Conservation (phyloP, 352 stramenopile genomes). For the Pythium scleroteichum region DNA sequence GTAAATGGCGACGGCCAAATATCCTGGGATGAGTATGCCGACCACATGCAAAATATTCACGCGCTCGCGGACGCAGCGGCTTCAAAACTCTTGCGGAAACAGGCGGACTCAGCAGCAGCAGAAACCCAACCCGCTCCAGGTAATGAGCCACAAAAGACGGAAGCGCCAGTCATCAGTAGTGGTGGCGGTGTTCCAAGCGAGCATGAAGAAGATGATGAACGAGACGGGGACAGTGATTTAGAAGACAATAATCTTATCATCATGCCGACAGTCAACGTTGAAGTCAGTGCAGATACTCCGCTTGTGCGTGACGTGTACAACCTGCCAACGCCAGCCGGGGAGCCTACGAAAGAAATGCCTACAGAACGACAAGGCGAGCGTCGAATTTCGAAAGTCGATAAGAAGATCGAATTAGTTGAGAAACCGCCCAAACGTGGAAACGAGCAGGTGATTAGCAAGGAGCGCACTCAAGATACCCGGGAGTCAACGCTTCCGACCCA, state of each 20-base stretch:
- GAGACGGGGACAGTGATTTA: slow-evolving; percentile 12
- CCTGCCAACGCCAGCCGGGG: not conserved
- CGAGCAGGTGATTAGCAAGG: not conserved
- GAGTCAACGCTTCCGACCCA: not conserved
- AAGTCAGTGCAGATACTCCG: not conserved
- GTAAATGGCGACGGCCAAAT: slow-evolving; percentile 49
- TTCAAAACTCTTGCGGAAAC: slow-evolving; percentile 10
- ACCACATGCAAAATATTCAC: slow-evolving; percentile 53
- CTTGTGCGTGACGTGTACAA: slow-evolving; percentile 21
- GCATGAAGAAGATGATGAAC: slow-evolving; percentile 1
- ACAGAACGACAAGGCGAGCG: not conserved
- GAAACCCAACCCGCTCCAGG: not conserved
- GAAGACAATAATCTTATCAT: not conserved
- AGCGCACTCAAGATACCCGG: not conserved
- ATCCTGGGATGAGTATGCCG: slow-evolving; percentile 55
- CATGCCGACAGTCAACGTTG: slow-evolving; percentile 2
- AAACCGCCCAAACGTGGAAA: not conserved
- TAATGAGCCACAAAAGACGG: no score
- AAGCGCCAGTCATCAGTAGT: no score
- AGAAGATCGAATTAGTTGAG: not conserved
- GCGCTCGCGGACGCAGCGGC: slow-evolving; percentile 36
- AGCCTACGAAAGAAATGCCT: not conserved
- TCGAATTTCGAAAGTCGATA: not conserved
- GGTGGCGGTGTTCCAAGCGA: no score
- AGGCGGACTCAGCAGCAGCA: slow-evolving; percentile 1